Conservation (phyloP, 495 filamentous ascomycete species). For the Penicillium herquei region DNA sequence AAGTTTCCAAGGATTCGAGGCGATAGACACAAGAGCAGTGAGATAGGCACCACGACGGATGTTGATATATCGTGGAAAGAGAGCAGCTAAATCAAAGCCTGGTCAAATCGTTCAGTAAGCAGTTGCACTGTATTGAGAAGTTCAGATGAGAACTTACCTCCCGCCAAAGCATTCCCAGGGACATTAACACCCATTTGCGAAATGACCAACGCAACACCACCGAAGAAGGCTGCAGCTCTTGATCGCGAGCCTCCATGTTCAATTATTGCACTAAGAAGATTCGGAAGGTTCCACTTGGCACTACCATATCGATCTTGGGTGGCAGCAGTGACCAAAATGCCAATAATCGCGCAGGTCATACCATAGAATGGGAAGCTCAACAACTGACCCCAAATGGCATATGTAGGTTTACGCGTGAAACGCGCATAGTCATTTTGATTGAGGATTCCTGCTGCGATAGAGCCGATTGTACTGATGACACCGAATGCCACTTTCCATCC, state of each 20-base stretch:
- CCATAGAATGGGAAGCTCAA: conserved; percentile 19
- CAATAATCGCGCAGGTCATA: conserved; percentile 31
- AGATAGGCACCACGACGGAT: conserved; percentile 47
- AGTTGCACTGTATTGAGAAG: not conserved
- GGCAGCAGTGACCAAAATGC: conserved; percentile 38
- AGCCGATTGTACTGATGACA: conserved; percentile 18
- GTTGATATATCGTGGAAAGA: conserved; percentile 49
- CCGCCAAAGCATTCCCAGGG: conserved; percentile 35
- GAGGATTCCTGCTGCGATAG: conserved; percentile 21
- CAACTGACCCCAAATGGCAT: conserved; percentile 22
- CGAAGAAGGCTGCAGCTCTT: conserved; percentile 45
- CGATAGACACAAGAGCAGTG: conserved; percentile 43
- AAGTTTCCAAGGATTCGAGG: conserved; percentile 51
- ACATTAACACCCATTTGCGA: conserved; percentile 35
- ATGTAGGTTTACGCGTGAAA: conserved; percentile 20
- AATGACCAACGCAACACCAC: conserved; percentile 36
- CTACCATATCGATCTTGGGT: conserved; percentile 33
- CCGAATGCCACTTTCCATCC: conserved; percentile 21
- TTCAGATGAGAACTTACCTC: conserved; percentile 22
- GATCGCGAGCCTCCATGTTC: conserved; percentile 24
- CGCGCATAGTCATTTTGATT: conserved; percentile 26
- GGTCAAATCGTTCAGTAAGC: not conserved
- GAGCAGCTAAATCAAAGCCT: conserved; percentile 42
- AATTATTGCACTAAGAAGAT: conserved; percentile 34
- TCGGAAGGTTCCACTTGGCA: conserved; percentile 40